phyloP scores from a whole-genome alignment of 352 stramenopile genomes.

The Phytophthora kernoviae region DNA sequence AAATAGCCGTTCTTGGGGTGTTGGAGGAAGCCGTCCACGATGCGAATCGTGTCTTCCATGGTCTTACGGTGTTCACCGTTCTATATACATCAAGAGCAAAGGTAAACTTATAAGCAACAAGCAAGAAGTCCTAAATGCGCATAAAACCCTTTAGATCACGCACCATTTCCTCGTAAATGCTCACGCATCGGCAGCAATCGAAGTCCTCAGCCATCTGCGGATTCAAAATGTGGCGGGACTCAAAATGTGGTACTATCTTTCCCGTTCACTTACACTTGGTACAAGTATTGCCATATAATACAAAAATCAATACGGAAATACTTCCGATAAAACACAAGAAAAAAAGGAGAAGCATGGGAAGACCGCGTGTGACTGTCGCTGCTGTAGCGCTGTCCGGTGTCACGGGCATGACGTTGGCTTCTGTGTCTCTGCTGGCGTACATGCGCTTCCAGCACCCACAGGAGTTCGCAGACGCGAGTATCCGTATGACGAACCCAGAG shows the following conservation, averaged over 20 bases:
- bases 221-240: not conserved
- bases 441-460: slow-evolving; percentile 83
- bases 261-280: not conserved
- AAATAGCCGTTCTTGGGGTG: slow-evolving; percentile 73
- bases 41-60: slow-evolving; percentile 82
- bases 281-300: slow-evolving; percentile 3
- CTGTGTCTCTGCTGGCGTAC: slow-evolving; percentile 83
- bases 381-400: slow-evolving; percentile 71
- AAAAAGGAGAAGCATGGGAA: slow-evolving; percentile 41
- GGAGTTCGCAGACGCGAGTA: slow-evolving; percentile 80
- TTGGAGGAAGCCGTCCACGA: slow-evolving; percentile 72
- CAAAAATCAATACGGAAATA: slow-evolving; percentile 2
- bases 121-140: not conserved
- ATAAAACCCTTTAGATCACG: not conserved
- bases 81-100: slow-evolving; percentile 25
- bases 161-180: slow-evolving; percentile 84
- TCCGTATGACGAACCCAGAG: slow-evolving; percentile 83
- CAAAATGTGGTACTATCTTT: slow-evolving; percentile 8
- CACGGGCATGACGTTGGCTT: slow-evolving; percentile 83
- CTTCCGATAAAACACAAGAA: not conserved
- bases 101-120: not conserved
- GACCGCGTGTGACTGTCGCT: slow-evolving; percentile 51
- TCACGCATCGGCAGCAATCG: slow-evolving; percentile 69
- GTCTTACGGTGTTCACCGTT: slow-evolving; percentile 77
- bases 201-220: slow-evolving; percentile 32